phyloP scores from a whole-genome alignment of 73 alveolate species.

The Uronychia setigera region DNA sequence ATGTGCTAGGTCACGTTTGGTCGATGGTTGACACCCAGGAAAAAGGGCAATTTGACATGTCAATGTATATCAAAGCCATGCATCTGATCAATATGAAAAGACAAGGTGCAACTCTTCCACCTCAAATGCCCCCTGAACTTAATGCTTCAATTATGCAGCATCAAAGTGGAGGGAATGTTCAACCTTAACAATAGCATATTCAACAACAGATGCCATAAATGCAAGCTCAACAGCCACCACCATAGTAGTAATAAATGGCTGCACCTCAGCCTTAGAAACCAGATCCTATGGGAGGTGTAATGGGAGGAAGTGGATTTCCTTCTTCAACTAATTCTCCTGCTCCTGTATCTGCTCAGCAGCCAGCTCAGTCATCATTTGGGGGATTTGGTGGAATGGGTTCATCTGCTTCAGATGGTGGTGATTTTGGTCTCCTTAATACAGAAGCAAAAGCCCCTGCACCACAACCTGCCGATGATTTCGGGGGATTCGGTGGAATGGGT shows the following conservation, averaged over 20 bases:
- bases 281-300: not conserved
- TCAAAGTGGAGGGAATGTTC: no score
- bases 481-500: no score
- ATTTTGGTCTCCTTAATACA: no score
- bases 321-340: no score
- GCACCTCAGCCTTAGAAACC: not conserved
- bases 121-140: conserved; percentile 38
- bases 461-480: no score
- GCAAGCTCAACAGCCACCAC: conserved; percentile 3
- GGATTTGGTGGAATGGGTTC: conserved; percentile 4
- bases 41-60: conserved; percentile 50
- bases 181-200: no score
- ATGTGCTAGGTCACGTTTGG: conserved; percentile 60
- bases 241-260: conserved; percentile 7
- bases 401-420: no score
- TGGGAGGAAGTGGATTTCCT: not conserved
- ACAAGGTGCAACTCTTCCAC: conserved; percentile 43
- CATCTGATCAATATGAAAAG: conserved; percentile 56
- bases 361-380: not conserved
- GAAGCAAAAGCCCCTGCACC: no score
- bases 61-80: conserved; percentile 62
- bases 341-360: no score
- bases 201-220: not conserved
- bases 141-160: conserved; percentile 33
- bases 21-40: conserved; percentile 47